A percentile compares a stretch with the other conserved stretches of the same genome.
phyloP scores from a whole-genome alignment of 148 eudicot species.

The Arctostaphylos glauca region DNA sequence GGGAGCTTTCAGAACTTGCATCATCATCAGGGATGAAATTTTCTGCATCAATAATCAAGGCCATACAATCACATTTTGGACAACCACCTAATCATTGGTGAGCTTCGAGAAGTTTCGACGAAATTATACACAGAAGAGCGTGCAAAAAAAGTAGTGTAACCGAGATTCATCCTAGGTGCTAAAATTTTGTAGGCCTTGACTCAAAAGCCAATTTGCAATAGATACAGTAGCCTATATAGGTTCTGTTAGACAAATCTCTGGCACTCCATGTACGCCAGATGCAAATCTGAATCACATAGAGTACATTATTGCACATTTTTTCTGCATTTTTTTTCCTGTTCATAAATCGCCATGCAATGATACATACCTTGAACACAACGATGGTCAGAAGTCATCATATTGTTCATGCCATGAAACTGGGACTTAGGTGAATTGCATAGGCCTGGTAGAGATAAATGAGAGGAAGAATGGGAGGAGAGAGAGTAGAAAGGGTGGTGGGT shows the following conservation, averaged over 20 bases:
- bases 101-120: slow-evolving; percentile 23
- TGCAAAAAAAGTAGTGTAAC: neutral
- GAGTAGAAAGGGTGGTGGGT: slow-evolving; percentile 20
- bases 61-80: slow-evolving; percentile 43
- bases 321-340: neutral
- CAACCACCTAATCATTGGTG: slow-evolving; percentile 55
- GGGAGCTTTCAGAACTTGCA: slow-evolving; percentile 46
- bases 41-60: slow-evolving; percentile 34
- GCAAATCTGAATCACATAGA: slow-evolving; percentile 28
- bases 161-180: neutral
- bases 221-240: neutral
- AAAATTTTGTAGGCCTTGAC: neutral
- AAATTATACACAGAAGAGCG: neutral
- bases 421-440: slow-evolving; percentile 15
- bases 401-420: slow-evolving; percentile 28
- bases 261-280: slow-evolving; percentile 44
- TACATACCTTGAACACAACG: slow-evolving; percentile 30
- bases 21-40: slow-evolving; percentile 45
- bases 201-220: neutral
- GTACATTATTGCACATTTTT: neutral
- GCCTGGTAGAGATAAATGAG: slow-evolving; percentile 35
- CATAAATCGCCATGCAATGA: neutral
- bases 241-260: neutral
- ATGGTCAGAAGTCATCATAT: slow-evolving; percentile 30
- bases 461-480: slow-evolving; percentile 37